phyloP scores from a whole-genome alignment of 805 yeast genomes.

The Metschnikowia continentalis region DNA sequence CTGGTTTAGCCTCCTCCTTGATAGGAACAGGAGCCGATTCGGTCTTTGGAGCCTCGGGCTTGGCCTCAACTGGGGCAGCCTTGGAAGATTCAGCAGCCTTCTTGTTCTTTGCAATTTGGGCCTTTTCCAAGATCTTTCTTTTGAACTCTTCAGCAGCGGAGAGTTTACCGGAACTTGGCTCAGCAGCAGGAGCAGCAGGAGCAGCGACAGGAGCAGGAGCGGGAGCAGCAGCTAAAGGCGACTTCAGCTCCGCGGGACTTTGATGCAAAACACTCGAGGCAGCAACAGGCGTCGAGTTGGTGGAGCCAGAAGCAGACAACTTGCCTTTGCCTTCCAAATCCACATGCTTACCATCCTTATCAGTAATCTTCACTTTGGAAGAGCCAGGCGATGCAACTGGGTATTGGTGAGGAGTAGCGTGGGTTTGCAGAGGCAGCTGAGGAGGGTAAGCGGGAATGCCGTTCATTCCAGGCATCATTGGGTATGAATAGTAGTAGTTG shows the following conservation, averaged over 20 bases:
- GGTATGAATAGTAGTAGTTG: slow-evolving; percentile 14
- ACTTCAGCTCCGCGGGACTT: slow-evolving; percentile 1
- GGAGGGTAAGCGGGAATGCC: slow-evolving; percentile 15
- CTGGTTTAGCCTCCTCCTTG: background rate
- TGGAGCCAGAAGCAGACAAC: slow-evolving; percentile 19
- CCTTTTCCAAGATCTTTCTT: slow-evolving; percentile 32
- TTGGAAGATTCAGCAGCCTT: slow-evolving; percentile 13
- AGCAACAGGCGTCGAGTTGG: slow-evolving; percentile 28
- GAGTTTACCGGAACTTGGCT: slow-evolving; percentile 9
- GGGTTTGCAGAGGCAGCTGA: slow-evolving; percentile 17
- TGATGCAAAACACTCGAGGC: slow-evolving; percentile 25
- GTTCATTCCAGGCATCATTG: slow-evolving; percentile 16
- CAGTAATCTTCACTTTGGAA: slow-evolving; percentile 35
- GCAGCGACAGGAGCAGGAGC: slow-evolving; percentile 6
- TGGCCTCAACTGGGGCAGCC: slow-evolving; percentile 3
- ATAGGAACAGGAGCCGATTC: background rate
- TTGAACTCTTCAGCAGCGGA: slow-evolving; percentile 35
- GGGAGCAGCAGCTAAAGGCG: background rate
- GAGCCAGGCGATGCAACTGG: slow-evolving; percentile 15
- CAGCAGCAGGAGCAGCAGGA: slow-evolving; percentile 15
- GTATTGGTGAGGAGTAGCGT: slow-evolving; percentile 10
- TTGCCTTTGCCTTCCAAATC: slow-evolving; percentile 41
- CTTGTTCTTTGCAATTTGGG: slow-evolving; percentile 18
- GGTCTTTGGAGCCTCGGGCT: background rate
- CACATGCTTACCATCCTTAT: slow-evolving; percentile 39